Evolutionary conservation across 352 stramenopile genomes (phyloP).

Genomic region (Plasmopara halstedii): DNA sequence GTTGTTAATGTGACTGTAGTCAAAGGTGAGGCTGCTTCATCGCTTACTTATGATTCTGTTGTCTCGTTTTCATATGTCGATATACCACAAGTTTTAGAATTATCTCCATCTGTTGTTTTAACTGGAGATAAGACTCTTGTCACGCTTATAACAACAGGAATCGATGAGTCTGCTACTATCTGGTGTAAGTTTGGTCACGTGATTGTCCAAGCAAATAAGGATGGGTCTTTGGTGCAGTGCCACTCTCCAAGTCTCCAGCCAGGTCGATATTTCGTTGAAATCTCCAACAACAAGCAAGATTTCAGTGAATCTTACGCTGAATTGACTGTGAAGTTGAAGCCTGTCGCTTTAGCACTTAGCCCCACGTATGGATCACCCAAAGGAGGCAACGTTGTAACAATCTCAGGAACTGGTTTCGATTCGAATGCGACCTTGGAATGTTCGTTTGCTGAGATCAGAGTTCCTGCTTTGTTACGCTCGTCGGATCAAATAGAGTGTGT

Average conservation of each 20-base stretch:
- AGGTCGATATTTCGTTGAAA: slow-evolving; percentile 21
- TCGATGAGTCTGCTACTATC: not conserved
- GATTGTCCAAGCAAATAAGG: slow-evolving; percentile 13
- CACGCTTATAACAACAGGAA: slow-evolving; percentile 13
- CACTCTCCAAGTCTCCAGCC: slow-evolving; percentile 3
- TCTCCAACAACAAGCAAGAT: slow-evolving; percentile 37
- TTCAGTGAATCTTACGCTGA: slow-evolving; percentile 28
- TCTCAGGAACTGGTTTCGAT: slow-evolving; percentile 1
- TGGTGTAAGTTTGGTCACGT: slow-evolving; percentile 37
- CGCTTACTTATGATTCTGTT: not conserved
- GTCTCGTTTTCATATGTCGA: slow-evolving; percentile 31
- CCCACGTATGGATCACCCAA: not conserved
- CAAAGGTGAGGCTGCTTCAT: slow-evolving; percentile 6
- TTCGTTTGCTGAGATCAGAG: slow-evolving; percentile 18
- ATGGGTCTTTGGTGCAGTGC: slow-evolving; percentile 11
- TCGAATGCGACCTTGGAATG: slow-evolving; percentile 17
- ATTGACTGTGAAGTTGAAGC: slow-evolving; percentile 9
- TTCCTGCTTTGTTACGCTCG: slow-evolving; percentile 3
- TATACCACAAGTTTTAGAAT: slow-evolving; percentile 18
- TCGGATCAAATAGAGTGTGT: slow-evolving; percentile 23
- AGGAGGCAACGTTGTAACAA: not conserved
- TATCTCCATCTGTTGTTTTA: slow-evolving; percentile 15
- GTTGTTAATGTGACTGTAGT: slow-evolving; percentile 22
- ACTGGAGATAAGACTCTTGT: slow-evolving; percentile 14
- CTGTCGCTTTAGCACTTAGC: not conserved